Evolutionary conservation across 1,284 basidiomycete genomes (phyloP).

Genomic region (Lignosus rhinocerotis): DNA sequence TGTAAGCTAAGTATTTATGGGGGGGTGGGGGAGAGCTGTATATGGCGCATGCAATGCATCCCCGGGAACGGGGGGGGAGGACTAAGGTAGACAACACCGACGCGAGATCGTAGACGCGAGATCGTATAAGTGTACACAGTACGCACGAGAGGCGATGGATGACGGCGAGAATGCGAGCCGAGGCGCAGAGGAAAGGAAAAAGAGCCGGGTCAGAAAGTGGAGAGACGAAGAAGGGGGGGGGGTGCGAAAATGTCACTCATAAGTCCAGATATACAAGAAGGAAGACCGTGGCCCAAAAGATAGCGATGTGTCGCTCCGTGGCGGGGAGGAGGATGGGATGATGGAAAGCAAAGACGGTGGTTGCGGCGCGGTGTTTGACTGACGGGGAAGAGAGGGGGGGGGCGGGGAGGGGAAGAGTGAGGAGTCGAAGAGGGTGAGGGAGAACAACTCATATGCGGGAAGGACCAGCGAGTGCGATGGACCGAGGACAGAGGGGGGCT

Average conservation of each 20-base stretch:
- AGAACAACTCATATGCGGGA: constrained; percentile 10
- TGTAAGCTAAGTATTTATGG: constrained; percentile 24
- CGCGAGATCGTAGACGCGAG: constrained; percentile 1
- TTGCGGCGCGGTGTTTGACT: not conserved
- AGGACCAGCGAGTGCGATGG: constrained; percentile 2
- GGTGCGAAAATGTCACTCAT: constrained; percentile 20
- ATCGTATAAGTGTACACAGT: not conserved
- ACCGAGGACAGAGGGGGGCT: constrained; percentile 3
- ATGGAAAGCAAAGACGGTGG: constrained; percentile 9
- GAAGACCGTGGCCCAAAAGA: constrained; percentile 16
- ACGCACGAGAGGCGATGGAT: not conserved
- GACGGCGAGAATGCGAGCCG: constrained; percentile 5
- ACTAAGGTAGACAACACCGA: constrained; percentile 22
- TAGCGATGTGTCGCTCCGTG: constrained; percentile 22
- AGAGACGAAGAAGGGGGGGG: not conserved
- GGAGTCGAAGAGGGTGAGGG: not conserved
- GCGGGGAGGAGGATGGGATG: constrained; percentile 4
- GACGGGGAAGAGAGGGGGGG: not conserved
- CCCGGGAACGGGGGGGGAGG: constrained; percentile 13
- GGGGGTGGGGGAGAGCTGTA: constrained; percentile 26
- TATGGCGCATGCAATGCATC: constrained; percentile 19
- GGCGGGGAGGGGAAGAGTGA: not conserved
- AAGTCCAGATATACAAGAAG: constrained; percentile 25
- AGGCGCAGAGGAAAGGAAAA: not conserved
- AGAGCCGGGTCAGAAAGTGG: not conserved